A percentile compares a stretch with the other conserved stretches of the same genome.
phyloP scores from a whole-genome alignment of 768 basidiomycete genomes.

The Trichaptum fuscoviolaceum region DNA sequence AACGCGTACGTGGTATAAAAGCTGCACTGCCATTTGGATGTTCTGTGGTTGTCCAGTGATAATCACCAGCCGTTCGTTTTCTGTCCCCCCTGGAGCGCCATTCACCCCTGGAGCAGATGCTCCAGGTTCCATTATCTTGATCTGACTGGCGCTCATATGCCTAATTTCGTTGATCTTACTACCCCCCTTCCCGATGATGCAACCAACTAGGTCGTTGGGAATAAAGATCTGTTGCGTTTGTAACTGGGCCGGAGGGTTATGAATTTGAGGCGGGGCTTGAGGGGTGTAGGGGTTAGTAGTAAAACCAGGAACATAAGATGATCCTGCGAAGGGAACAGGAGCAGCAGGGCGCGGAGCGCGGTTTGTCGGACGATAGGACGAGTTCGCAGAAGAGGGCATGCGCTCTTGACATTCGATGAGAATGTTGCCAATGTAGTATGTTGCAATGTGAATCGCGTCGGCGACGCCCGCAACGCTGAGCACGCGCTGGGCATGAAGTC shows the following conservation, averaged over 20 bases:
- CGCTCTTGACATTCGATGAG: constrained; percentile 90
- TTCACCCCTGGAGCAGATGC: constrained; percentile 64
- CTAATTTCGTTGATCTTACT: constrained; percentile 99
- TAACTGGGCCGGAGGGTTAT: constrained; percentile 61
- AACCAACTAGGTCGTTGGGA: constrained; percentile 94
- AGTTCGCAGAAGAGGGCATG: constrained; percentile 60
- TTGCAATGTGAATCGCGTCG: constrained; percentile 98
- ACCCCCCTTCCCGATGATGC: constrained; percentile 97
- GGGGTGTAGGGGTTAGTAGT: constrained; percentile 38
- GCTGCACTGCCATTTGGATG: constrained; percentile 93
- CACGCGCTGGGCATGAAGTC: constrained; percentile 62
- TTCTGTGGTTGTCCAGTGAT: constrained; percentile 95
- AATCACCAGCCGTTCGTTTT: constrained; percentile 89
- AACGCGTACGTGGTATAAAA: constrained; percentile 74
- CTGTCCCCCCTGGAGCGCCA: constrained; percentile 69
- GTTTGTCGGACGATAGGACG: constrained; percentile 61
- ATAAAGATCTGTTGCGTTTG: constrained; percentile 99
- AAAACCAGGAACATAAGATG: constrained; percentile 71
- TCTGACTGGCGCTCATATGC: constrained; percentile 90
- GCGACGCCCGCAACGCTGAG: constrained; percentile 97
- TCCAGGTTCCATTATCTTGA: constrained; percentile 98
- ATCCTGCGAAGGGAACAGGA: constrained; percentile 33
- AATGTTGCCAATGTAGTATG: constrained; percentile 98
- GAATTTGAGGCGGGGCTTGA: constrained; percentile 13
- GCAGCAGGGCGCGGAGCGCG: constrained; percentile 38